These are phyloP conservation scores for Fagopyrum homotropicum DNA, from an alignment of 148 eudicot species.

Conservation along the genomic window DNA sequence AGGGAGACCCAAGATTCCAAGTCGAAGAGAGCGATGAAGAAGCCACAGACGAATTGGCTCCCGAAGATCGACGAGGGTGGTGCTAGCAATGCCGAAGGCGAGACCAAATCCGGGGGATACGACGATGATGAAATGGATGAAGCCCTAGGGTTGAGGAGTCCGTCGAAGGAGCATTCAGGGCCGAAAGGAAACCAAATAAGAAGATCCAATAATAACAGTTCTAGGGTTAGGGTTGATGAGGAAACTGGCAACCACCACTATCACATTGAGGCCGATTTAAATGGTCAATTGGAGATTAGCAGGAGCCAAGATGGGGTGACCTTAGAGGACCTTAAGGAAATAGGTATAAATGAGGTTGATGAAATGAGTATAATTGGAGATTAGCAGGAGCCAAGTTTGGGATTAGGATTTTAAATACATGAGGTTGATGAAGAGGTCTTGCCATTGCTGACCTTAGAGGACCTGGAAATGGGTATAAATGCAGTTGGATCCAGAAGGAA, in stretches of 20 bases:
- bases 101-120: slow-evolving; percentile 17
- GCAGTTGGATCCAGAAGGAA: slow-evolving; percentile 73
- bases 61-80: slow-evolving; percentile 20
- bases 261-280: slow-evolving; percentile 26
- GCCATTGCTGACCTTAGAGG: slow-evolving; percentile 68
- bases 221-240: slow-evolving; percentile 12
- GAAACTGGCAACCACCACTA: slow-evolving; percentile 5
- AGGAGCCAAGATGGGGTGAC: slow-evolving; percentile 38
- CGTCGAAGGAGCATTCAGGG: slow-evolving; percentile 26
- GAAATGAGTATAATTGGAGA: too few species aligned
- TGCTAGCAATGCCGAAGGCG: slow-evolving; percentile 15
- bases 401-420: too few species aligned
- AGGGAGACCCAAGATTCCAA: slow-evolving; percentile 27
- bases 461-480: slow-evolving; percentile 75
- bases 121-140: slow-evolving; percentile 16
- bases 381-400: too few species aligned
- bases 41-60: slow-evolving; percentile 30
- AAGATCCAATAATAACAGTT: slow-evolving; percentile 16
- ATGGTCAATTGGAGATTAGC: slow-evolving; percentile 27
- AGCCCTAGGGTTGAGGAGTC: slow-evolving; percentile 29
- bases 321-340: too few species aligned
- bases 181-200: slow-evolving; percentile 16
- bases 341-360: slow-evolving; percentile 76
- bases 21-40: slow-evolving; percentile 23
- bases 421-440: slow-evolving; percentile 66